Conservation (phyloP, 2,329 filamentous ascomycete genomes). For the Pezicula carpinea region DNA sequence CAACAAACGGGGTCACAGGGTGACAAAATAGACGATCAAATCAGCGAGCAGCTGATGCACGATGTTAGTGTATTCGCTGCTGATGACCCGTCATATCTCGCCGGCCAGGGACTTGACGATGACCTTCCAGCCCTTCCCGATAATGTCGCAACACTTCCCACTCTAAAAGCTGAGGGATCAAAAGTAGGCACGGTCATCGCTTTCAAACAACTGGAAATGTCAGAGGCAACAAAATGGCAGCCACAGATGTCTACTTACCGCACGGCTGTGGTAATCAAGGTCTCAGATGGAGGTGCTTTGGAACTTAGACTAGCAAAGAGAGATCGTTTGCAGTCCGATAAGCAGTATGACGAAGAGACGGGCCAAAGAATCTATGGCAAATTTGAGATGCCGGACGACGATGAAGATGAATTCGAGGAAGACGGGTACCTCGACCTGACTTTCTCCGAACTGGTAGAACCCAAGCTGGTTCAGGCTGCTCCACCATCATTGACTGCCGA, state of each 20-base stretch:
- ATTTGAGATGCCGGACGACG: constrained; percentile 69
- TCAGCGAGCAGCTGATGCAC: constrained; percentile 21
- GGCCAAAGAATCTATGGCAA: constrained; percentile 71
- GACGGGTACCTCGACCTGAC: constrained; percentile 56
- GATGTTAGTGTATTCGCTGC: constrained; percentile 8
- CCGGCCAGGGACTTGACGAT: constrained; percentile 43
- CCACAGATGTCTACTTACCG: constrained; percentile 57
- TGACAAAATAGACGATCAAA: constrained; percentile 31
- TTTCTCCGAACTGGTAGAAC: constrained; percentile 62
- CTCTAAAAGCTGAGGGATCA: constrained; percentile 43
- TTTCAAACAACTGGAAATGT: constrained; percentile 61
- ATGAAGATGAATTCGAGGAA: constrained; percentile 46
- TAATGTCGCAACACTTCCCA: constrained; percentile 49
- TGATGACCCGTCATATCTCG: constrained; percentile 19
- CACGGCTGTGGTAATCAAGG: constrained; percentile 60
- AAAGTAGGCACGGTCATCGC: constrained; percentile 60
- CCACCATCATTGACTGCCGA: constrained; percentile 19
- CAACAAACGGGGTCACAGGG: constrained; percentile 24
- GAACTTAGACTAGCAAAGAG: constrained; percentile 63
- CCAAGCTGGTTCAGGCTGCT: constrained; percentile 54
- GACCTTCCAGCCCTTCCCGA: constrained; percentile 61
- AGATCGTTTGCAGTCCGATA: constrained; percentile 56
- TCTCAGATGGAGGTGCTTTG: constrained; percentile 49
- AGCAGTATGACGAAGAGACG: constrained; percentile 58
- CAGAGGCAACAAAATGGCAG: constrained; percentile 59